Base-by-base conservation (phyloP, 2,329 filamentous ascomycete genomes). In the Ophiostoma quercus region DNA sequence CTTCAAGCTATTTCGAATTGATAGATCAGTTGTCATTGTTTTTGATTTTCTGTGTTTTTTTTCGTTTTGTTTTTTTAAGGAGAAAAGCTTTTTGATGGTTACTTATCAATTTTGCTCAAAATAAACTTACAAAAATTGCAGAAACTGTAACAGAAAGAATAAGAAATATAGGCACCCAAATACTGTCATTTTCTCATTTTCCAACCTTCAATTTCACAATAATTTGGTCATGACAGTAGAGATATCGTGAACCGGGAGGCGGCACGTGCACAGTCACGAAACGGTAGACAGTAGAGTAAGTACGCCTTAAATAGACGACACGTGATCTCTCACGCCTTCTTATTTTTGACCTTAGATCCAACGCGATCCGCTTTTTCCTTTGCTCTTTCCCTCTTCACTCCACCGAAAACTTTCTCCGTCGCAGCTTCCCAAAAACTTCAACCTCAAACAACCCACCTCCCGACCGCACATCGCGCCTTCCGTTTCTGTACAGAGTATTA, bases 351-450 rank as follows among this genome's bases (percentile, higher is more conserved):
- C 32, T 34, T 34, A 41, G 39, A 22, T 9, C 41, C 51, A 9
- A 57, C 62, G 62, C 34, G 37, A 63, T n/a, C 60, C 57, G 22
- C 57, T 34, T 39, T 39, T 39, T 16, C 43, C 29, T 37, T 34
- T 14, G 57, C 47, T 57, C 51, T 12, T 62, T 22, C 51, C 37
- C 25, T 47, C 16, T 47, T 16, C 37, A 16, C n/a, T n/a, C 68
- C 62, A 54, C 39, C 67, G 34, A 43, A 47, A 62, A 32, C n/a
- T 68, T 63, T 51, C 66, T 67, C 43, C 34, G 63, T 43, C 69
- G 63, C 67, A 63, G 41, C 67, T 71, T 68, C 67, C 63, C 60
- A 63, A 65, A 65, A 65, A 65, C 34, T 39, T 65, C 62, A n/a
- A 39, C 62, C 12, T 65, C 29, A 22, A 22, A 25, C 34, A 34